A percentile compares a stretch with the other conserved stretches of the same genome.
These are phyloP conservation scores for Coniochaeta sp. DNA, from an alignment of 2,329 filamentous ascomycete genomes.

Conservation along the genomic window DNA sequence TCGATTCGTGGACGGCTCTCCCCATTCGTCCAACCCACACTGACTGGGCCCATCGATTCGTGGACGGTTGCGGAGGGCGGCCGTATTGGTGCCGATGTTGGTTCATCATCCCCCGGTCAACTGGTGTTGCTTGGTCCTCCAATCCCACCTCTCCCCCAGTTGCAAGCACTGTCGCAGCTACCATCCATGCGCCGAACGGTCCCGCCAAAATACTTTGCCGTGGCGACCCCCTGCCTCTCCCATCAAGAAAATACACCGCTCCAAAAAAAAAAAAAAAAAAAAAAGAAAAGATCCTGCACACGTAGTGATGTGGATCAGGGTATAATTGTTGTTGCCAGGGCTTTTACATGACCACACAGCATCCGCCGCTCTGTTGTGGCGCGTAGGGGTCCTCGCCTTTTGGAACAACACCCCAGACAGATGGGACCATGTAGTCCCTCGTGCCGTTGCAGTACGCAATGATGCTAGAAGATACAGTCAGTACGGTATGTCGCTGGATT, in stretches of 20 bases:
- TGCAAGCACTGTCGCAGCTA: too few species aligned
- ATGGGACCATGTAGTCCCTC: conserved; percentile 97
- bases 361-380: conserved; percentile 85
- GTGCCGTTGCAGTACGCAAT: conserved; percentile 98
- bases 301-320: background rate
- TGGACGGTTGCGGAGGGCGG: too few species aligned
- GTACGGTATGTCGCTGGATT: conserved; percentile 4
- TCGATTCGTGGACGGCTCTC: too few species aligned
- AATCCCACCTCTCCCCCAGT: too few species aligned
- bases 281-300: background rate
- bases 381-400: conserved; percentile 98
- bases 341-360: conserved; percentile 89
- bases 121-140: too few species aligned
- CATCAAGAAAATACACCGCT: background rate
- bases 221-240: background rate
- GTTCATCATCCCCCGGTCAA: too few species aligned
- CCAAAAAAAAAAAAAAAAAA: too few species aligned
- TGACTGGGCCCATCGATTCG: too few species aligned
- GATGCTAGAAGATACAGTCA: conserved; percentile 52
- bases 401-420: conserved; percentile 90
- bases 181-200: too few species aligned
- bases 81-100: too few species aligned
- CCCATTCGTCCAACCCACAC: too few species aligned
- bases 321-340: background rate
- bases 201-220: background rate